phyloP scores from a whole-genome alignment of 495 filamentous ascomycete species.

The Eremomyces bilateralis region DNA sequence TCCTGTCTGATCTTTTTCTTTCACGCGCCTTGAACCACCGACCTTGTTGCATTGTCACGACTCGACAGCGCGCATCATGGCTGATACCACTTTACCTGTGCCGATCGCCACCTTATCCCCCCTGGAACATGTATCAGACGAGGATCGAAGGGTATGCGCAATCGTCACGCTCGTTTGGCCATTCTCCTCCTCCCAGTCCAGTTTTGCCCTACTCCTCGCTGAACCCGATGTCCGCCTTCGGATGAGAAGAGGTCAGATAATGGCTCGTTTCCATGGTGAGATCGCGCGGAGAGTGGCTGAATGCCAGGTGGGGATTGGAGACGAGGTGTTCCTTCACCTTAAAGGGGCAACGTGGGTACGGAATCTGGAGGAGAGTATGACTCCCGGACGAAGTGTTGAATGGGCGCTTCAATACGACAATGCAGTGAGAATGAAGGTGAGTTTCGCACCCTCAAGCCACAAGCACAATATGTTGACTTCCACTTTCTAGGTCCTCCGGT shows the following conservation, averaged over 20 bases:
- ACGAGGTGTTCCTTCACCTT: constrained; percentile 47
- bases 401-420: constrained; percentile 48
- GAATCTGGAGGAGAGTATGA: too few species aligned
- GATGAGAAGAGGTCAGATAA: constrained; percentile 56
- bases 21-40: too few species aligned
- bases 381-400: constrained; percentile 46
- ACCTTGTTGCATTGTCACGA: too few species aligned
- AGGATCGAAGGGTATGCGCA: too few species aligned
- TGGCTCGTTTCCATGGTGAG: constrained; percentile 50
- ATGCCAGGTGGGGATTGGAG: constrained; percentile 48
- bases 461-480: constrained; percentile 2
- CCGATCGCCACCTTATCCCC: too few species aligned
- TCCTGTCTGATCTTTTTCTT: too few species aligned
- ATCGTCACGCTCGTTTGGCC: constrained; percentile 80
- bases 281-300: constrained; percentile 48
- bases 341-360: constrained; percentile 37
- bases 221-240: constrained; percentile 79
- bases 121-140: too few species aligned
- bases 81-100: too few species aligned
- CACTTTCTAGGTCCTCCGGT: not conserved
- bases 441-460: not conserved
- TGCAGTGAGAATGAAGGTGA: constrained; percentile 38
- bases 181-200: constrained; percentile 52
- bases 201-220: constrained; percentile 53
- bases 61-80: too few species aligned